A percentile compares a stretch with the other conserved stretches of the same genome.
These are phyloP conservation scores for Candida multigemmis DNA, from an alignment of 805 yeast species.

Conservation along the genomic window DNA sequence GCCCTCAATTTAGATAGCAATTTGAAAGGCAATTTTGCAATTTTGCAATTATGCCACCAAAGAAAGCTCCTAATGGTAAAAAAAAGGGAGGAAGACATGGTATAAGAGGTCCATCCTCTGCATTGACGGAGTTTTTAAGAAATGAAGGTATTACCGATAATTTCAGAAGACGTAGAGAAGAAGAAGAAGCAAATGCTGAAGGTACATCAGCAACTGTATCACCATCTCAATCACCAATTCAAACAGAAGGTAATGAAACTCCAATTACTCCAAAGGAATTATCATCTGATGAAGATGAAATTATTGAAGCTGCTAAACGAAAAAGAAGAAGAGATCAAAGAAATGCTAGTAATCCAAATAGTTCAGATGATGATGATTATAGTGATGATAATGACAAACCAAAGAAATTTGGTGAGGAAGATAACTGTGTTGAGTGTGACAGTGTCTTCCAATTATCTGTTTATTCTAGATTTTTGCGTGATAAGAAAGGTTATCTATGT, in stretches of 20 bases:
- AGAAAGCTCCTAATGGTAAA: too few relatives aligned
- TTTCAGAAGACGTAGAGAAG: conserved; percentile 39
- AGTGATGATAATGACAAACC: conserved; percentile 9
- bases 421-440: conserved; percentile 57
- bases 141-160: conserved; percentile 86
- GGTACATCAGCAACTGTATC: conserved; percentile 3
- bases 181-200: conserved; percentile 10
- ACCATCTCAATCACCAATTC: too few relatives aligned
- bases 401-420: conserved; percentile 41
- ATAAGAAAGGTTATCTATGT: conserved; percentile 58
- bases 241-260: neutral
- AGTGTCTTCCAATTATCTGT: conserved; percentile 51
- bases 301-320: conserved; percentile 14
- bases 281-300: conserved; percentile 4
- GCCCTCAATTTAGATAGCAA: too few relatives aligned
- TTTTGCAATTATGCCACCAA: too few relatives aligned
- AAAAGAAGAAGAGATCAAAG: conserved; percentile 28
- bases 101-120: conserved; percentile 68
- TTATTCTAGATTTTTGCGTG: conserved; percentile 47
- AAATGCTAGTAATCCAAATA: conserved; percentile 10
- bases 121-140: conserved; percentile 78
- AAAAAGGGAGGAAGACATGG: conserved; percentile 8
- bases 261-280: neutral
- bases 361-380: conserved; percentile 15
- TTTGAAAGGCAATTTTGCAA: too few relatives aligned